Base-by-base conservation (phyloP, 2,329 filamentous ascomycete genomes). In the Ophiobolus disseminans region DNA sequence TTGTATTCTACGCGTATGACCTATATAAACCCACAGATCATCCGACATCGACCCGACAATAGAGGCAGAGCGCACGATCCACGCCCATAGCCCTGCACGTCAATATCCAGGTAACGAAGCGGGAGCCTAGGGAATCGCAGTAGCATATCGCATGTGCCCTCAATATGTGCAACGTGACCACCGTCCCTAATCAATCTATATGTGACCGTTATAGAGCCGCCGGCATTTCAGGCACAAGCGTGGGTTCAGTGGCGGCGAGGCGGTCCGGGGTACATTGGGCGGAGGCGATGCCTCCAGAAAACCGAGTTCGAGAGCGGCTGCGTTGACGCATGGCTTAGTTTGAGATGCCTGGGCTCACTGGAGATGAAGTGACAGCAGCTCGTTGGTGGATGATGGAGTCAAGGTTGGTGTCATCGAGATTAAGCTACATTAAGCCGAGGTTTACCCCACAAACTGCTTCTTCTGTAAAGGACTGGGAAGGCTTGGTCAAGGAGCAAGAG, bases 121-220 rank as follows among this genome's bases (percentile, higher is more conserved):
- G 30, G 47, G 32, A 44, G 25, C 20, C 28, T 22, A 26, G 36
- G 26, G 8, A 39, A 57, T 58, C 56, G 50, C 47, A 46, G 43
- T 14, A 25, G 30, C 51, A 21, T 39, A 39, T 40, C 32, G 39
- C 14, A 34, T 48, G 49, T 13, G 35, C 48, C 38, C 34, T 50
- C 35, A 30, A 42, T 31, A 20, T 35, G 58, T 43, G 46, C 41
- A 50, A 55, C 55, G 64, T 66, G 66, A 65, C 61, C 50, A 47
- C 43, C 17, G 14, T 46, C 44, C 46, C 63, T 65, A 72, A 72
- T 72, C 42, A 69, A 72, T 68, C 42, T 63, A 66, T 55, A 60
- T 70, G 63, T 48, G 58, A 55, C 60, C 58, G 57, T 55, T 61
- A 52, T 64, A 58, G 53, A 64, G 58, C 62, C 60, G 57, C 57